Percentiles rank a stretch among this genome's conserved stretches.
phyloP scores from a whole-genome alignment of 2,329 filamentous ascomycete species.

The Epichloe baconii region DNA sequence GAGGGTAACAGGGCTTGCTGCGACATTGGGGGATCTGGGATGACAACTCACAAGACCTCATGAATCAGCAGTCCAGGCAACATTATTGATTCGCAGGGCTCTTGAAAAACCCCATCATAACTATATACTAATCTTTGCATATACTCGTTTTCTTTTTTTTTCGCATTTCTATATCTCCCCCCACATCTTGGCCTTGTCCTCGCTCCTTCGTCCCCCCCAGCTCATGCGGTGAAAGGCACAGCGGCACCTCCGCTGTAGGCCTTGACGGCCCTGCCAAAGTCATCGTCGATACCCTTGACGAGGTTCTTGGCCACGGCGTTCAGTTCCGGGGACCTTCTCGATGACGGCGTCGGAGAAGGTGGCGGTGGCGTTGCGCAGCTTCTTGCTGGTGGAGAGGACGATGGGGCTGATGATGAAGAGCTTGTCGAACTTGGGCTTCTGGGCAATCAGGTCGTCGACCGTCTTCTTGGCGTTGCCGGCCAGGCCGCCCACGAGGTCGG shows the following conservation, averaged over 20 bases:
- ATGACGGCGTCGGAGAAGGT: slow-evolving; percentile 25
- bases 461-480: slow-evolving; percentile 24
- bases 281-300: slow-evolving; percentile 22
- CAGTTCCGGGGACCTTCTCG: slow-evolving; percentile 24
- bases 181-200: too few species aligned
- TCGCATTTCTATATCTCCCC: too few species aligned
- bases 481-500: slow-evolving; percentile 22
- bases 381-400: slow-evolving; percentile 27
- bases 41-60: too few species aligned
- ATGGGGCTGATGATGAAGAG: slow-evolving; percentile 28
- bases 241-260: slow-evolving; percentile 10
- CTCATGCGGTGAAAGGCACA: neutral
- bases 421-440: slow-evolving; percentile 30
- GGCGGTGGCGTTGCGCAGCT: slow-evolving; percentile 25
- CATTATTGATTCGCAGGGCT: too few species aligned
- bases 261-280: slow-evolving; percentile 25
- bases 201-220: neutral
- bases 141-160: too few species aligned
- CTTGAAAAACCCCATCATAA: too few species aligned
- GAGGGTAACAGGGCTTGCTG: neutral
- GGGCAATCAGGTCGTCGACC: slow-evolving; percentile 22
- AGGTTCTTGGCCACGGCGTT: slow-evolving; percentile 20
- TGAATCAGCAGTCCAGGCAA: too few species aligned
- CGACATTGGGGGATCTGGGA: too few species aligned
- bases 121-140: too few species aligned